A percentile compares a stretch with the other conserved stretches of the same genome.
These are phyloP conservation scores for Hericium alpestre DNA, from an alignment of 768 basidiomycete species.

Conservation along the genomic window DNA sequence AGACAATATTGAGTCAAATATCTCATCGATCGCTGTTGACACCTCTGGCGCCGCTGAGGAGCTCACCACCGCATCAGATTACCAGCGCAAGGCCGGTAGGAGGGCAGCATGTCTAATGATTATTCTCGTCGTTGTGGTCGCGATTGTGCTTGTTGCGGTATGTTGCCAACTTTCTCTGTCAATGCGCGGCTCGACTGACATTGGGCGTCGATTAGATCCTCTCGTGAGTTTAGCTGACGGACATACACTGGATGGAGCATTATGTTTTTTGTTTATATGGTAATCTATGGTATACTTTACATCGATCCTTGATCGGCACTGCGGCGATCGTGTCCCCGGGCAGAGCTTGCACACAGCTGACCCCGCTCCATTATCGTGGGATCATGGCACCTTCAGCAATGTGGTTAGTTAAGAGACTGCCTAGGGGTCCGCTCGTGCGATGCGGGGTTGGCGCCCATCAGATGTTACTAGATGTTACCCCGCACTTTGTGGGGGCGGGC, in stretches of 20 bases:
- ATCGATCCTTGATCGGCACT: background rate
- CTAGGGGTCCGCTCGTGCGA: background rate
- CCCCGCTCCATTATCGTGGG: no score
- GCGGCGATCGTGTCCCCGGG: background rate
- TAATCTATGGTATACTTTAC: background rate
- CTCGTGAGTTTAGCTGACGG: background rate
- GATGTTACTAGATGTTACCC: background rate
- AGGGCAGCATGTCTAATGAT: constrained; percentile 86
- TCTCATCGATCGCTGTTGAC: constrained; percentile 76
- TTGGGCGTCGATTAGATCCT: background rate
- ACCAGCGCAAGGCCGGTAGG: constrained; percentile 88
- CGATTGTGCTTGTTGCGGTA: constrained; percentile 87
- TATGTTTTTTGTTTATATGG: background rate
- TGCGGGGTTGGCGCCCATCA: background rate
- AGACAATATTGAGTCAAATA: constrained; percentile 96
- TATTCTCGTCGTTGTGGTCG: constrained; percentile 74
- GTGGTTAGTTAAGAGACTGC: background rate
- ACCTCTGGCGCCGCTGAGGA: constrained; percentile 79
- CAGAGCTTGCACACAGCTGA: no score
- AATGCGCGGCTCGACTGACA: background rate
- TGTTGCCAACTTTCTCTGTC: constrained; percentile 25
- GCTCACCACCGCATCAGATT: constrained; percentile 79
- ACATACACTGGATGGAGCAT: no score
- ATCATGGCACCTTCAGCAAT: background rate
- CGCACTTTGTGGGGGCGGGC: no score